Evolutionary conservation across 164 flowering plant species (phyloP), one percentile per base, ranked within the genome.

Genomic region (Macadamia integrifolia): DNA sequence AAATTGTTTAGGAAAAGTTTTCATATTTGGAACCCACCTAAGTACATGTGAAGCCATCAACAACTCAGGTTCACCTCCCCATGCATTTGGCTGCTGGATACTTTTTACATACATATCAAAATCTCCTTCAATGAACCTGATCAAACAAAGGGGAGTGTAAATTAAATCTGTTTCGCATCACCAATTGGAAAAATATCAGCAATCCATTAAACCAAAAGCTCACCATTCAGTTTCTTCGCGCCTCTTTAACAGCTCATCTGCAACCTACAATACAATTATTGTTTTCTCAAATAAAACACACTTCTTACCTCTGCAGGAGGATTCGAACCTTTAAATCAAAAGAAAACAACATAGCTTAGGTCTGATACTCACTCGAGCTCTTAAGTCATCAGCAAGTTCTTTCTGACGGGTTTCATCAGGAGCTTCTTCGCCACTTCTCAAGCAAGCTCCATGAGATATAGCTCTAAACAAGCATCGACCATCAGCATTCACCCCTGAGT

Each of bases 381-480:
- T 87, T 76, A 92, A 80, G 72, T 86, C 90, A 85, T 89, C 98
- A 78, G 98, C 92, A 30, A 90, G 96, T 75, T 85, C 87, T 62
- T 76, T 80, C 70, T 88, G 88, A 46, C 80, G 86, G 66, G 73
- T 71, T 53, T 88, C 92, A 74, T 89, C 90, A 10, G 93, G 97
- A 58, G 85, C 88, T 82, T 77, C 86, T 76, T 88, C 82, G 28
- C 91, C 93, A 58, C 68, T 82, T 70, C 81, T 82, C 83, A 92
- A 79, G 70, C 93, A 87, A 28, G 78, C 82, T 60, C 89, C 82
- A 71, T 88, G 89, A 53, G 88, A 92, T 64, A 92, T 79, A 59
- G 98, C 98, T 83, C 98, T 89, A 49, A 92, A 92, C 30, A 89
- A 77, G 72, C 97, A 92, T 68, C 93, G 79, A 29, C 98, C 98